Evolutionary conservation across 139 green algal genomes (phyloP), one percentile per base, ranked within the genome.

Genomic region (Coccomyxa sp.): DNA sequence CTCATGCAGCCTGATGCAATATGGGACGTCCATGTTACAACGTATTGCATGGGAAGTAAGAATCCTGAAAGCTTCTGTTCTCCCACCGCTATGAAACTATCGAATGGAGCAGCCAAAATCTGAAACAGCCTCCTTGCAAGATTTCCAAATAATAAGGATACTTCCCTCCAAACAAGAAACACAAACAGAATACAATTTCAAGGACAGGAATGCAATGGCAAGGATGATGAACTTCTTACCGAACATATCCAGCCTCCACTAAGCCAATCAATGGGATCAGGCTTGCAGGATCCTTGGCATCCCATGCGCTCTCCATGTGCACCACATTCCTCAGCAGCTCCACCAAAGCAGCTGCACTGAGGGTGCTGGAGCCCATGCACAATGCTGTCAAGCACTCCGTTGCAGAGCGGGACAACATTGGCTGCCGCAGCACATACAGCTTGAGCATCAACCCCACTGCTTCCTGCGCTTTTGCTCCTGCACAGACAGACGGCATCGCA

Each of bases 391-490:
- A 88, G 32, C 58, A 83, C 14, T 94, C 90, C 1, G 91, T 95
- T 27, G 88, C 83, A 82, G 94, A 88, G 1, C 92, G 82, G 16
- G 89, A 91, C 58, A 98, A 89, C 82, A 98, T 88, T 17, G 90
- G 92, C 88, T 98, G 94, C 30, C 83, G 85, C 75, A 96, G 90
- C 7, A 81, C 17, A 83, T 90, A 94, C 79, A 97, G 91, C 87
- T 93, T 90, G 25, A 95, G 79, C 68, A 95, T 76, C 79, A 87
- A 85, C 76, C 30, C 71, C 23, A n/a, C 71, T 38, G 27, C 21
- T 25, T 71, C 63, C 63, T 71, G 63, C 18, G 63, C 63, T 11
- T 21, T 71, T 71, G 63, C 63, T 71, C 63, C 63, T 28, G 21
- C 18, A 71, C 18, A 71, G 63, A 11, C 18, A 25, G 1, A 25